These are phyloP conservation scores for Cercospora berteroae DNA, from an alignment of 2,329 filamentous ascomycete genomes.

Conservation along the genomic window DNA sequence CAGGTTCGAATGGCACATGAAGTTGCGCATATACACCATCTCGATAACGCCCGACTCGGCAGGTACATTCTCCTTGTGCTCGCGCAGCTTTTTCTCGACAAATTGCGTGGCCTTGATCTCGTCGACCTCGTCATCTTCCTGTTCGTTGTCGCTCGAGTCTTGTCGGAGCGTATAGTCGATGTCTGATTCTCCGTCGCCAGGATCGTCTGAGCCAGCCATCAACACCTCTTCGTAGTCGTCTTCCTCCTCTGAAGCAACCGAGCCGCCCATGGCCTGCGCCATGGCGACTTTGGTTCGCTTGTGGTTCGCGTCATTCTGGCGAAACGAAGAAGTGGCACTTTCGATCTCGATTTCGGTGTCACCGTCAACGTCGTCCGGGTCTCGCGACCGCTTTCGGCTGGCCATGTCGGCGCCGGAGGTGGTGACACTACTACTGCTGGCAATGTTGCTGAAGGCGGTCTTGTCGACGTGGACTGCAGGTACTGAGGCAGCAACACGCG, in stretches of 20 bases:
- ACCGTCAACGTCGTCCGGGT: conserved; percentile 25
- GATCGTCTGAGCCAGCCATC: conserved; percentile 2
- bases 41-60: conserved; percentile 86
- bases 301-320: conserved; percentile 22
- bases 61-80: conserved; percentile 61
- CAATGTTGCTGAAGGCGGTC: conserved; percentile 6
- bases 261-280: conserved; percentile 31
- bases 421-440: not conserved
- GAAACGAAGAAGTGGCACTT: conserved; percentile 33
- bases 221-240: conserved; percentile 31
- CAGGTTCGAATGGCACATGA: conserved; percentile 90
- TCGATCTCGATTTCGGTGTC: conserved; percentile 30
- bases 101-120: conserved; percentile 35
- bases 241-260: conserved; percentile 32
- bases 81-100: conserved; percentile 31
- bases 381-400: conserved; percentile 30
- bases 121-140: conserved; percentile 32
- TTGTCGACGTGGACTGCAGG: not conserved
- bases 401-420: conserved; percentile 16
- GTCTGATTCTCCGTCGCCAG: conserved; percentile 22
- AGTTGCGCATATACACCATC: conserved; percentile 82
- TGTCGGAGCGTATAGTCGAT: conserved; percentile 22
- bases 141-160: conserved; percentile 26
- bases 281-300: conserved; percentile 35
- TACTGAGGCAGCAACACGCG: conserved; percentile 5